phyloP scores from a whole-genome alignment of 768 basidiomycete species.

The Ephemerocybe angulata region DNA sequence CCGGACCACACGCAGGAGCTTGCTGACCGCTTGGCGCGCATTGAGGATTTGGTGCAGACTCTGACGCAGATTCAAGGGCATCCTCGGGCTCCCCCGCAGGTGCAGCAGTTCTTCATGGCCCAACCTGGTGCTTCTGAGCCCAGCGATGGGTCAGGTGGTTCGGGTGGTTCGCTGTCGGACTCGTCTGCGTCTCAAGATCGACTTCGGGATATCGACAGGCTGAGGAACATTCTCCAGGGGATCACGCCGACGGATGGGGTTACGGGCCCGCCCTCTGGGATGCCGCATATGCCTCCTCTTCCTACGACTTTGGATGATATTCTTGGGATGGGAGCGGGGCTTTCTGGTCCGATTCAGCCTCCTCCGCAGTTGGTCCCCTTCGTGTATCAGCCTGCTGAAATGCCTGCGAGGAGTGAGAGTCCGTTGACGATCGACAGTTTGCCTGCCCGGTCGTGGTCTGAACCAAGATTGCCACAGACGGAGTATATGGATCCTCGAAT shows the following conservation, averaged over 20 bases:
- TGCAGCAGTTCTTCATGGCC: constrained; percentile 16
- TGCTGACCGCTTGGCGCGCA: constrained; percentile 37
- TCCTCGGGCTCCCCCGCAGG: constrained; percentile 18
- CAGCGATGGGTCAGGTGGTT: too few relatives aligned
- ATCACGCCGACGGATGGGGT: constrained; percentile 17
- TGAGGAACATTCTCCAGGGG: constrained; percentile 20
- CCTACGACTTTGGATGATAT: constrained; percentile 57
- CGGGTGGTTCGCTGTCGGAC: constrained; percentile 27
- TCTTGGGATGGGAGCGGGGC: constrained; percentile 29
- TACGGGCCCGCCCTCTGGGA: not conserved
- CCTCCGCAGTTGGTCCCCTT: constrained; percentile 15
- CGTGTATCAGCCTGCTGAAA: constrained; percentile 12
- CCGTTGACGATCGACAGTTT: constrained; percentile 13
- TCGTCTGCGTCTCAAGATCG: constrained; percentile 28
- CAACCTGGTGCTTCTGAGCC: constrained; percentile 12
- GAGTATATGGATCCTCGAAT: not conserved
- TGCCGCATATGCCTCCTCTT: constrained; percentile 35
- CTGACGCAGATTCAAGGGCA: constrained; percentile 33
- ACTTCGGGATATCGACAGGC: constrained; percentile 20
- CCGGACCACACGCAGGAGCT: constrained; percentile 39
- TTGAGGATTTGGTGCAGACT: constrained; percentile 44
- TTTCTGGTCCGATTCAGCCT: constrained; percentile 6
- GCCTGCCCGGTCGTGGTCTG: constrained; percentile 11
- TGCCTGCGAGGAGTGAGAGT: constrained; percentile 12
- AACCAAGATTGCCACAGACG: not conserved